Base-by-base conservation (phyloP, 1,284 basidiomycete species). In the Afroboletus lepidellus region DNA sequence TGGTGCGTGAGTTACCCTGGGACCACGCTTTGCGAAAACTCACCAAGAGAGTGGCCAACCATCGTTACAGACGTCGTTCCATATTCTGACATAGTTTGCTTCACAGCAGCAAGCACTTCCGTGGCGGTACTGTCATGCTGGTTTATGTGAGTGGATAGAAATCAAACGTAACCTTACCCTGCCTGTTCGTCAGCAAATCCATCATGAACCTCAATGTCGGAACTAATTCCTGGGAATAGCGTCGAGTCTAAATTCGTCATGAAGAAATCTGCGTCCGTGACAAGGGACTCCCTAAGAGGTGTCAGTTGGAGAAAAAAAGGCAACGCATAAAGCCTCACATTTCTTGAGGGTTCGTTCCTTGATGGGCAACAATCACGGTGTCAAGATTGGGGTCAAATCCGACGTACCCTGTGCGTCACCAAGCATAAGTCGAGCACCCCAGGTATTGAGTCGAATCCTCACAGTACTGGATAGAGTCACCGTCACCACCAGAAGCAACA, bases 401-500 rank as follows among this genome's bases (percentile, higher is more conserved):
- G 41, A 74, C 73, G 34, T 70, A 74, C 73, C 74, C 72, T 73
- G 30, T 39, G n/a, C 20, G 21, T 43, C 20, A 27, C 36, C 38
- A 48, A 20, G n/a, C 16, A 11, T 39, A 27, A 53, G 46, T 13
- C 12, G 33, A 25, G 3, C 13, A 23, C 33, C 11, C n/a, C 18
- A 18, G 0, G 8, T n/a, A 15, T 33, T 9, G 41, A 32, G 15
- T n/a, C 1, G 27, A 3, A 13, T 5, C 9, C 72, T 62, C 42
- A 77, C 76, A 79, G 55, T 71, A 84, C 59, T 86, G 85, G 3
- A 75, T 65, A 7, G 55, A 56, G 24, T 65, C 60, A 3, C 83
- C 83, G 55, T 87, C 72, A 2, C 85, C 86, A 34, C 85, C 86
- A 7, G 83, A 77, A 8, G 83, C 85, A 8, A 81, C 67, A 1